Evolutionary conservation across 176 grass and related monocot species (phyloP).

Genomic region (Bromus sterilis): DNA sequence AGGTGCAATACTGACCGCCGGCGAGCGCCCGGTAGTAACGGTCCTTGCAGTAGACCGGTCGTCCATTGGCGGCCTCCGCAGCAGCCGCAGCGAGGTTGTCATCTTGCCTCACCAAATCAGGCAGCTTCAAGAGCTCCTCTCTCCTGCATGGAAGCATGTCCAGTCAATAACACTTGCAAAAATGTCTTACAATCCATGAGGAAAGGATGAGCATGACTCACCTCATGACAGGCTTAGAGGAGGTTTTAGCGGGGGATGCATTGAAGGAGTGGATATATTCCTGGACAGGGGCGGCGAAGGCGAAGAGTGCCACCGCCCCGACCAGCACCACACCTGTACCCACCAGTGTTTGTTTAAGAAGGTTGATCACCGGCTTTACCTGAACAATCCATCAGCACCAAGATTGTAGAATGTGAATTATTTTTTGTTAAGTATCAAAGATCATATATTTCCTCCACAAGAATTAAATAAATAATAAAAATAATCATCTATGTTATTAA

Average conservation of each 20-base stretch:
- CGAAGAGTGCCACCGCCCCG: conserved; percentile 56
- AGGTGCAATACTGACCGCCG: conserved; percentile 94
- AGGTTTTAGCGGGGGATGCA: conserved; percentile 26
- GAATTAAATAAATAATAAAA: too few relatives aligned
- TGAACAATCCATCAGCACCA: background rate
- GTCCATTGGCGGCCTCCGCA: conserved; percentile 72
- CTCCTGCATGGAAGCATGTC: conserved; percentile 18
- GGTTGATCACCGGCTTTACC: conserved; percentile 92
- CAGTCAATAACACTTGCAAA: background rate
- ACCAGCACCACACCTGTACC: conserved; percentile 83
- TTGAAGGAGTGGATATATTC: conserved; percentile 55
- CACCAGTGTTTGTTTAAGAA: conserved; percentile 90
- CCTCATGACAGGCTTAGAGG: conserved; percentile 63
- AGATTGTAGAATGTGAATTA: background rate
- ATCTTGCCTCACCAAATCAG: conserved; percentile 76
- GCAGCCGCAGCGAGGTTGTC: conserved; percentile 77
- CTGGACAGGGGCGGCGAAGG: conserved; percentile 61
- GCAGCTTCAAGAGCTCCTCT: conserved; percentile 75
- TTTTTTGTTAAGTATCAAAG: background rate
- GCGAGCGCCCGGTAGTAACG: conserved; percentile 84
- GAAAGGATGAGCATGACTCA: too few relatives aligned
- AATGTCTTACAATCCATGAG: background rate
- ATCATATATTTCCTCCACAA: too few relatives aligned
- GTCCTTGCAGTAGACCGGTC: conserved; percentile 93
- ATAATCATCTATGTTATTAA: too few relatives aligned